Evolutionary conservation across 2,329 filamentous ascomycete genomes (phyloP), one percentile per base, ranked within the genome.

Genomic region (Neonectria magnoliae): DNA sequence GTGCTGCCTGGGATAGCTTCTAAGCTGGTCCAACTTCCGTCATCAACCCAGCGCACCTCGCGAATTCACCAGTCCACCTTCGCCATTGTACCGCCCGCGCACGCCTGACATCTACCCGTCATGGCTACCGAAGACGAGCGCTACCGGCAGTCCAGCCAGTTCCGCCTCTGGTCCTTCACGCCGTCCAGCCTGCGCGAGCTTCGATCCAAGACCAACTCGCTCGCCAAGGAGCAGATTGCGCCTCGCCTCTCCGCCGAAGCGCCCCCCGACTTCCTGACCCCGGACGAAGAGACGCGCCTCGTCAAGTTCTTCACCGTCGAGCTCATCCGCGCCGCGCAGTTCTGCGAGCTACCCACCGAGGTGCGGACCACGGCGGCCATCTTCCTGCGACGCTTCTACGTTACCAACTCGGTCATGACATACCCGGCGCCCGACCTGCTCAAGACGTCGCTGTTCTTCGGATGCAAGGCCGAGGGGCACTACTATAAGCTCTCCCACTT

Each of bases 401-500:
- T 97, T 41, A 95, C 92, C 75, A 97, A 98, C 81, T 97, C 93
- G 44, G 89, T 94, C 75, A 97, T 98, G 93, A 97, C 94, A 31
- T 98, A 99, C 77, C 93, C 95, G 67, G 95, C 94, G 0, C 92
- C 93, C 67, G 90, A 93, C 68, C 92, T 98, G 70, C 90, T 97
- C 77, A 93, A 94, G 76, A 96, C 94, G 31, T 93, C 92, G 38
- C 87, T 99, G 59, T 98, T 97, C 83, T 92, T 99, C 68, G 94
- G 94, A 10, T 94, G 91, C 74, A 99, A 99, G 81, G 93, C 93
- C 5, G 95, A 99, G 76, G 93, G 93, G 65, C 88, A 90, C 77
- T 94, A 95, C 78, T 88, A 90, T 65, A 87, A 89, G 18, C 78
- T 87, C 5, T 76, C 79, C 20, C 83, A 84, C 75, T 97, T 97